Evolutionary conservation across 1,139 yeast genomes (phyloP).

Genomic region (Suhomyces bokatorum): DNA sequence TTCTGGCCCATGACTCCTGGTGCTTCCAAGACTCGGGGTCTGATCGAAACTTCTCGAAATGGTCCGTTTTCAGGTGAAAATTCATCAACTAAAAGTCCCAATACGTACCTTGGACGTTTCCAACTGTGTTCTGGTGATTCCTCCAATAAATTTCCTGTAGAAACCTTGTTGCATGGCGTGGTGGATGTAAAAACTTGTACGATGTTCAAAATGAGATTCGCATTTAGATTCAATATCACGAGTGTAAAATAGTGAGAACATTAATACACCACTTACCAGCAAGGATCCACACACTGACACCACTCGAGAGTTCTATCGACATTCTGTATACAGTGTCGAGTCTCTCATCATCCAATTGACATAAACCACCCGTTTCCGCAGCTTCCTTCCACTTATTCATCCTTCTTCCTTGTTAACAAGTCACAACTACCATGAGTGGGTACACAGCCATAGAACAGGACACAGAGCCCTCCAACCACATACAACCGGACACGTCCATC

Average conservation of each 20-base stretch:
- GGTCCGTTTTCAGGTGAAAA: too few relatives aligned
- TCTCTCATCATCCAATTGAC: too few relatives aligned
- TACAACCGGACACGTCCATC: constrained; percentile 2
- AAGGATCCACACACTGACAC: too few relatives aligned
- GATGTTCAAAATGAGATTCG: neutral
- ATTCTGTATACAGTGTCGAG: too few relatives aligned
- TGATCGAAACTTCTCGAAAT: too few relatives aligned
- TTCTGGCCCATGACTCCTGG: too few relatives aligned
- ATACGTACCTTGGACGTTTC: constrained; percentile 65
- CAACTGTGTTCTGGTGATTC: constrained; percentile 57
- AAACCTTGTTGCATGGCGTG: constrained; percentile 17
- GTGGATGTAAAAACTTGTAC: neutral
- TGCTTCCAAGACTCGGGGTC: too few relatives aligned
- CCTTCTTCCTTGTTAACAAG: neutral
- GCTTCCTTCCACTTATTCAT: neutral
- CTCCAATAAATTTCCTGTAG: constrained; percentile 35
- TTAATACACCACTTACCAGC: too few relatives aligned
- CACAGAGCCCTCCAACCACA: constrained; percentile 1
- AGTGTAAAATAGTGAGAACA: neutral
- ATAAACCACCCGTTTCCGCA: neutral
- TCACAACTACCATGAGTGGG: constrained; percentile 9
- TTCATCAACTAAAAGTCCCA: neutral
- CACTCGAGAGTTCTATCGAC: too few relatives aligned
- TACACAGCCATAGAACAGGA: constrained; percentile 16
- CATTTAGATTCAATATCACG: neutral